These are phyloP conservation scores for Pisolithus tinctorius DNA, from an alignment of 768 basidiomycete genomes.

Conservation along the genomic window DNA sequence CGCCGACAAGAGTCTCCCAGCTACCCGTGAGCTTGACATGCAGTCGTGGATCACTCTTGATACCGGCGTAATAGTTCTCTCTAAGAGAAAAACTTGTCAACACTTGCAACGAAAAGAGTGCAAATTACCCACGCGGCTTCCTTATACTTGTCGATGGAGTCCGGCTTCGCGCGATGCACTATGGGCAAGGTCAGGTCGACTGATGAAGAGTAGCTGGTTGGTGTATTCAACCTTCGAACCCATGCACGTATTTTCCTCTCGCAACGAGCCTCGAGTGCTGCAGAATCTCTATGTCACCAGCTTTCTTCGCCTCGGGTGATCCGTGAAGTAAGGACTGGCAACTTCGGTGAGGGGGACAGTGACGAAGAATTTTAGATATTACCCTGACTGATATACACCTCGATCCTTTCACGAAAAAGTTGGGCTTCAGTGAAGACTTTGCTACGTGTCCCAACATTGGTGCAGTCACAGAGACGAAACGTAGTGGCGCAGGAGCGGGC, in stretches of 20 bases:
- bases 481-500: constrained; percentile 17
- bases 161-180: constrained; percentile 87
- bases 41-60: constrained; percentile 66
- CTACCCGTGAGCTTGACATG: constrained; percentile 87
- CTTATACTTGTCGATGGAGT: constrained; percentile 78
- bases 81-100: constrained; percentile 32
- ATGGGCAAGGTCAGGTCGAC: constrained; percentile 4
- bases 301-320: constrained; percentile 82
- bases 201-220: constrained; percentile 1
- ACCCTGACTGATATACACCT: constrained; percentile 65
- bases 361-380: constrained; percentile 15
- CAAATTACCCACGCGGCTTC: constrained; percentile 63
- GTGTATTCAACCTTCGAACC: constrained; percentile 60
- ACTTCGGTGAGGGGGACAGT: constrained; percentile 22
- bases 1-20: constrained; percentile 89
- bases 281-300: constrained; percentile 65
- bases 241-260: constrained; percentile 90
- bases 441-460: constrained; percentile 18
- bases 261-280: constrained; percentile 89
- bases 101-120: constrained; percentile 1
- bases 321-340: constrained; percentile 83
- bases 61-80: constrained; percentile 75
- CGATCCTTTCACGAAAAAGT: constrained; percentile 16
- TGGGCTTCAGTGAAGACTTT: constrained; percentile 10
- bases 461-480: background rate